Evolutionary conservation across 768 basidiomycete species (phyloP).

Genomic region (Lactarius psammicola): DNA sequence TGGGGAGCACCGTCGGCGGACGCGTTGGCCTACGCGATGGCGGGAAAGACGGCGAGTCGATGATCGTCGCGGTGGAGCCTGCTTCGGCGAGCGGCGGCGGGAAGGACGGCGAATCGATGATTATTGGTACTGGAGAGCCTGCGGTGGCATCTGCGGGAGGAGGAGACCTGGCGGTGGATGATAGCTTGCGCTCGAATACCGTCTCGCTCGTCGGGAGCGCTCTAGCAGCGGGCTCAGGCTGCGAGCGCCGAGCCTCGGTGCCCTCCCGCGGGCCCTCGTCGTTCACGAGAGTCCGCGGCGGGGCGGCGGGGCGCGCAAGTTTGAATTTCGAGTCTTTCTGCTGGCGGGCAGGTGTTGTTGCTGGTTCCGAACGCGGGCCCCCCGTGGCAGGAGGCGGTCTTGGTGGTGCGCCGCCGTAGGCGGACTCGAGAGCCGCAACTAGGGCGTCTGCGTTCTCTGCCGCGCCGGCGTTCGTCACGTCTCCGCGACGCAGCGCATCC

Average conservation of each 20-base stretch:
- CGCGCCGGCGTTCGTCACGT: slow-evolving; percentile 37
- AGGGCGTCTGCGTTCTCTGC: slow-evolving; percentile 21
- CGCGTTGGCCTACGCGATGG: slow-evolving; percentile 21
- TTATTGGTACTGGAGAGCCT: slow-evolving; percentile 12
- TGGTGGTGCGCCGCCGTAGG: slow-evolving; percentile 19
- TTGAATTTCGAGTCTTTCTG: slow-evolving; percentile 32
- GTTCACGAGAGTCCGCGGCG: slow-evolving; percentile 5
- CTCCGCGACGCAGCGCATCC: slow-evolving; percentile 34
- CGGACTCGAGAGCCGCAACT: slow-evolving; percentile 21
- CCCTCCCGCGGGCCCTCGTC: slow-evolving; percentile 7
- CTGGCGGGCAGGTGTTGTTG: too few relatives aligned
- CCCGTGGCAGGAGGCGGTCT: slow-evolving; percentile 1
- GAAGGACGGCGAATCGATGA: slow-evolving; percentile 30
- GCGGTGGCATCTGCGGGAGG: too few relatives aligned
- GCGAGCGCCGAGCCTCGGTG: slow-evolving; percentile 19
- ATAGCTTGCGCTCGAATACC: slow-evolving; percentile 12
- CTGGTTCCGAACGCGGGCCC: too few relatives aligned
- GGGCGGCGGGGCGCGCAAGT: slow-evolving; percentile 20
- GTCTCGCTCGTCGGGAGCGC: slow-evolving; percentile 21
- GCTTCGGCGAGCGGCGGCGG: not conserved
- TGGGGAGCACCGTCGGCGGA: slow-evolving; percentile 29
- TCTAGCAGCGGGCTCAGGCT: slow-evolving; percentile 35
- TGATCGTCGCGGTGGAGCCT: not conserved
- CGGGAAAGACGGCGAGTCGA: slow-evolving; percentile 32
- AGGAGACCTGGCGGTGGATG: not conserved